Evolutionary conservation across 805 yeast genomes (phyloP), one percentile per base, ranked within the genome.

Genomic region (Zygoascus tannicola): DNA sequence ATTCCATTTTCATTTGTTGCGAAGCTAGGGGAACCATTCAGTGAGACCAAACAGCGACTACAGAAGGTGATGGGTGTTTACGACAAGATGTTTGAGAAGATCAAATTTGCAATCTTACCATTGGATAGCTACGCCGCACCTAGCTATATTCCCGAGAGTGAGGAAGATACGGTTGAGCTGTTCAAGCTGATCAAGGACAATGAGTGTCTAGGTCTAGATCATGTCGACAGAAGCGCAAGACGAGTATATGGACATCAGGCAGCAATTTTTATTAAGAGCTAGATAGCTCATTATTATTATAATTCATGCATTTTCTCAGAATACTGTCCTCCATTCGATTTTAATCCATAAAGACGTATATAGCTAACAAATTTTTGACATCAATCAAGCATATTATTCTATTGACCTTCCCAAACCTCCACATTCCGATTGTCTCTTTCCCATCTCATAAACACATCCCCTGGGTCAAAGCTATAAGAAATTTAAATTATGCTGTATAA

Each of bases 1-100:
- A 69, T 81, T 40, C 94, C 97, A 3, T 88, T 88, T 58, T 65
- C 83, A 7, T 85, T 88, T 58, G 74, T 76, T n/a, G 62, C 84
- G 4, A 69, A 75, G 39, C 80, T 84, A 5, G 76, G 70, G 12
- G 98, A 92, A 59, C 63, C 65, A 37, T 75, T 84, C 38, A 57
- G 61, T 2, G 78, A 74, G 10, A 81, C 94, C 1, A 78, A 72
- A 53, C 69, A 65, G 15, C 74, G 97, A 49, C 66, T 92, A 49
- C 81, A 81, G 56, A 70, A 69, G 49, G 73, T 73, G 41, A 64
- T 88, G 49, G 95, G 96, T 0, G 64, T 85, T 44, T 86, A 88
- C 7, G 81, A 77, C 43, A 81, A 77, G 52, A 90, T 86, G 48
- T 85, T 88, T 56, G 80, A 80, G 18, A 85, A 83, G 56, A 75